Evolutionary conservation across 306 rosid genomes (phyloP), one percentile per base, ranked within the genome.

Genomic region (Casuarina equisetifolia): DNA sequence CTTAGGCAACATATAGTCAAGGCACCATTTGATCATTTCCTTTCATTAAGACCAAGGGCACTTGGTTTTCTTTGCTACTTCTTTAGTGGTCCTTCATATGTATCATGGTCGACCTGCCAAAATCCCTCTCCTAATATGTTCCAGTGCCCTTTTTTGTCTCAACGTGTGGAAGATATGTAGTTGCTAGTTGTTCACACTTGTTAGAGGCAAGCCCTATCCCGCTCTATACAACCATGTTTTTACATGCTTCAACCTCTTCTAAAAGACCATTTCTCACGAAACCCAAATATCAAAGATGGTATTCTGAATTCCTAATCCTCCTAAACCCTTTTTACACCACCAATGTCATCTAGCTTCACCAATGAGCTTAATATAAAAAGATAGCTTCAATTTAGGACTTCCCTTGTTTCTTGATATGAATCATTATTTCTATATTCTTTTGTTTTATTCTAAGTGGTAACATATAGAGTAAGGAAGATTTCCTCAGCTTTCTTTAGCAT

Each of bases 271-370:
- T 25, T 81, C 75, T 63, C 82, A 81, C 91, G 92, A 85, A 82
- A 92, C 77, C 77, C 86, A 83, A 48, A 6, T 9, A 78, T 90
- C 96, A 77, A 86, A 88, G 59, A 6, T 9, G n/a, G 70, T 78
- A 44, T 48, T 11, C 2, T 62, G 16, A 87, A 87, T 83, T 90
- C 96, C 96, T 92, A 92, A 50, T 92, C 94, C 80, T 79, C 84
- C 80, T 85, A 68, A 63, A 92, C 78, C 79, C 69, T 84, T 81
- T 90, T 96, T 2, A 88, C 88, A 35, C 92, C 89, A 38, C 84
- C 89, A 43, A 90, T 77, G 83, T 90, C 91, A 84, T 81, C 87
- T 48, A 92, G 80, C 86, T 85, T 90, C 84, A 86, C 54, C 16
- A 90, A 83, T 16, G 96, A 88, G 76, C 84, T 85, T 45, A 92